Evolutionary conservation across 208 protist species (phyloP), one percentile per base, ranked within the genome.

Genomic region (Leptomonas pyrrhocoris): DNA sequence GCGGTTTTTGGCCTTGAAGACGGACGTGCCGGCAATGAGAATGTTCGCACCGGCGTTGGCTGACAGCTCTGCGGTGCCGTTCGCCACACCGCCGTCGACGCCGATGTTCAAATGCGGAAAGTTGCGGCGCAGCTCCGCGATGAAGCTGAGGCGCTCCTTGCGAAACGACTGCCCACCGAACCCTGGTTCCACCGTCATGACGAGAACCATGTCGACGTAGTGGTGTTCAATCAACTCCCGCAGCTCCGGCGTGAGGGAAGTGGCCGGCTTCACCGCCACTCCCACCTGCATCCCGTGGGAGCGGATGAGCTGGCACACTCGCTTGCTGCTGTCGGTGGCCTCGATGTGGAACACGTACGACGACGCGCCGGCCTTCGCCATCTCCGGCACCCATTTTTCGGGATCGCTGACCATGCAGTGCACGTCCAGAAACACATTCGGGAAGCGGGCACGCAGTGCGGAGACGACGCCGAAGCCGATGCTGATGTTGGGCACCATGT

Each of bases 161-260:
- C 99, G 99, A 79, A 99, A 99, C 2, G 79, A 85, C 86, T 99
- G 99, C 21, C 99, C 99, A 38, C 99, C 99, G 69, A 99, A 99
- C 46, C 99, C 99, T 19, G 99, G 99, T 77, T 99, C 98, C 21
- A 99, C 98, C 3, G 98, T 99, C 98, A 99, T 99, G 31, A 99
- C 86, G 30, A 99, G 92, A 21, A 99, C 88, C 86, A 99, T 98
- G 80, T 99, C 98, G 11, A 99, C 79, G 25, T 97, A 76, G 75
- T 90, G 89, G 55, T 85, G 67, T 45, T 90, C 80, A 30, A 95
- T 64, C n/a, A 96, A 88, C 51, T 62, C 71, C 18, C 61, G 62
- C 28, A 88, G 73, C 45, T 77, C 69, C 2, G 61, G 73, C 5
- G 87, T 84, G n/a, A 73, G 80, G 60, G 68, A 71, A 18, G 98